Conservation (phyloP, 495 filamentous ascomycete species). For the Neurospora sp. region DNA sequence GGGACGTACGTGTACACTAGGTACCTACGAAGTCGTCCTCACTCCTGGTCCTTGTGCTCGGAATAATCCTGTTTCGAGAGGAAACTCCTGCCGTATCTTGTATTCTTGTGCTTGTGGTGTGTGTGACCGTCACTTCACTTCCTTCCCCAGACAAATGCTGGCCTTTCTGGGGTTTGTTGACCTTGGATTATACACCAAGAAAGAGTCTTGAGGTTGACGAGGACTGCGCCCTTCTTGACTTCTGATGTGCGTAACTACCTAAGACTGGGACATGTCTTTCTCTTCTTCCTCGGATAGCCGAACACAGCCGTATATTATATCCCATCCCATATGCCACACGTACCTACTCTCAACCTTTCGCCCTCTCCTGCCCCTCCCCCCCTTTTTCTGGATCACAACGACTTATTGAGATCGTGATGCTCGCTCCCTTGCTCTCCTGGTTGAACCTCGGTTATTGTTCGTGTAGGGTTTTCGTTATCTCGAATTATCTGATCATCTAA, state of each 20-base stretch:
- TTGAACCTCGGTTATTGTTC: background rate
- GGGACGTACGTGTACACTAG: background rate
- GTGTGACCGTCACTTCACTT: background rate
- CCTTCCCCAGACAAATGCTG: background rate
- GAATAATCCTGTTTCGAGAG: background rate
- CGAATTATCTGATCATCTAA: slow-evolving; percentile 13
- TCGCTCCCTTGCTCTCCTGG: background rate
- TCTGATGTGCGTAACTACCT: background rate
- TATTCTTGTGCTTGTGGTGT: background rate
- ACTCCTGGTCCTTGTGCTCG: background rate
- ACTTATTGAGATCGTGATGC: background rate
- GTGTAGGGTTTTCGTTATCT: background rate
- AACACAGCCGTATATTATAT: background rate
- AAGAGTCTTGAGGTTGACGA: background rate
- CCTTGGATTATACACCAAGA: background rate
- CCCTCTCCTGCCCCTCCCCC: background rate
- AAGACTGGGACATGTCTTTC: background rate
- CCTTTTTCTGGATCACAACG: background rate
- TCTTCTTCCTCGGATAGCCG: background rate
- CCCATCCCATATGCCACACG: background rate
- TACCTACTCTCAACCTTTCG: background rate
- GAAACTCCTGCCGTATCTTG: background rate
- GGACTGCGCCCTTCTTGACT: background rate
- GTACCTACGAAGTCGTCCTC: background rate
- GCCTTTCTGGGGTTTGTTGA: background rate